Evolutionary conservation across 192 early-diverging fungal genomes (phyloP), one percentile per base, ranked within the genome.

Genomic region (Coemansia reversa): DNA sequence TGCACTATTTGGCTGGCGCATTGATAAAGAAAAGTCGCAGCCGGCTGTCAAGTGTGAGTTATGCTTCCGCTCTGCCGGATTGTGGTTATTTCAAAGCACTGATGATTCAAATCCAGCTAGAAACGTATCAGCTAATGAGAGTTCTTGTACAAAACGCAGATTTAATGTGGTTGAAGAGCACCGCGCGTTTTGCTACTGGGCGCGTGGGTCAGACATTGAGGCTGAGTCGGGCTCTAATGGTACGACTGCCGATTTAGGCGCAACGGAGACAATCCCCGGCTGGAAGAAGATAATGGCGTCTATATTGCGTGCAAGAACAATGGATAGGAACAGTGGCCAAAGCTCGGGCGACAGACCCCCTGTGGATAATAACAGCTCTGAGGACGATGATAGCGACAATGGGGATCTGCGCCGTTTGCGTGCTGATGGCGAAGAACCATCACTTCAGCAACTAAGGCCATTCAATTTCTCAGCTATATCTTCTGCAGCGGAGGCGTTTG

Each of bases 101-200:
- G 23, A 19, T 32, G 60, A 52, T 16, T 35, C 51, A 9, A 22
- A 24, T 12, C 22, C 8, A 2, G 35, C 4, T 19, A 14, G 3
- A 9, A 25, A 54, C 9, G 20, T 32, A 18, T 20, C 16, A 27
- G 58, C n/a, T 11, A 6, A 50, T 32, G 49, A 35, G 7, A n/a
- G 7, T 3, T 53, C 33, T 24, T 18, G 30, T 29, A 50, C 30
- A 4, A 12, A 27, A 4, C 67, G 14, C 7, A 29, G 52, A 25
- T 81, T 84, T 42, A 56, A 76, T 52, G 74, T 53, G 22, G 65
- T 60, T 4, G 56, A 58, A 18, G 82, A 84, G 55, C 82, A 84
- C 35, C 62, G 82, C 9, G 20, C 71, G 8, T 84, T 77, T 54
- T 84, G 82, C 74, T 84, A 79, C 61, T 84, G 82, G 82, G 62